Evolutionary conservation across 768 basidiomycete species (phyloP).

Genomic region (Leucocoprinus leucothites): DNA sequence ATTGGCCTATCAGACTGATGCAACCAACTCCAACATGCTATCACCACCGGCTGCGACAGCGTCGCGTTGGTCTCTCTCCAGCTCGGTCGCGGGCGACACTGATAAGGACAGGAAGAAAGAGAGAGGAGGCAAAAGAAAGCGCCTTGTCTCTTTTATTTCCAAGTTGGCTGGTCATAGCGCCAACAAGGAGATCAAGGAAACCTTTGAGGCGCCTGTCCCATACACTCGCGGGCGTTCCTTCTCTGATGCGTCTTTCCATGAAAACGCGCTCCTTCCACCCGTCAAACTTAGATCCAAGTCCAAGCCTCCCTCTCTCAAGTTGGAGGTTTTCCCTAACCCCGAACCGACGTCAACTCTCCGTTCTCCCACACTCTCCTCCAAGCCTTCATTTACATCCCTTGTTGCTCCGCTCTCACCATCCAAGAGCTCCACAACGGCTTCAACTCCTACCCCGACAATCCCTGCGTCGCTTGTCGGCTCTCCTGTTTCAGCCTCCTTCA

Average conservation of each 20-base stretch:
- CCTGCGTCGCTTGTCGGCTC: background rate
- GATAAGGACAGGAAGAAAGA: conserved; percentile 13
- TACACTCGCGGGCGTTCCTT: background rate
- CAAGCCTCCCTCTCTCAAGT: conserved; percentile 9
- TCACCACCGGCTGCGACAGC: conserved; percentile 10
- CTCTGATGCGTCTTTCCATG: conserved; percentile 2
- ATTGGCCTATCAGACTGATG: conserved; percentile 6
- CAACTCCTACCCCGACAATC: background rate
- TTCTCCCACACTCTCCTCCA: conserved; percentile 4
- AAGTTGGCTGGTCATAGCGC: conserved; percentile 2
- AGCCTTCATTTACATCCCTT: background rate
- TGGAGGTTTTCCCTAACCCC: background rate
- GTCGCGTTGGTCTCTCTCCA: conserved; percentile 11
- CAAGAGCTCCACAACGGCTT: background rate
- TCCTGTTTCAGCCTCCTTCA: background rate
- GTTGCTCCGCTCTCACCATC: background rate
- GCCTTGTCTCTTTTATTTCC: conserved; percentile 16
- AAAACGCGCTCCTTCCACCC: background rate
- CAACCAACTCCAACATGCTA: background rate
- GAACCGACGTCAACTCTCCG: background rate
- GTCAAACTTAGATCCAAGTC: background rate
- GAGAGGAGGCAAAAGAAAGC: conserved; percentile 9
- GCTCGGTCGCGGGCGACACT: conserved; percentile 9
- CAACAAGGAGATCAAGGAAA: background rate
- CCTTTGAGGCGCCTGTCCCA: background rate